These are phyloP conservation scores for Ustilago xerochloae DNA, from an alignment of 1,284 basidiomycete genomes.

Conservation along the genomic window DNA sequence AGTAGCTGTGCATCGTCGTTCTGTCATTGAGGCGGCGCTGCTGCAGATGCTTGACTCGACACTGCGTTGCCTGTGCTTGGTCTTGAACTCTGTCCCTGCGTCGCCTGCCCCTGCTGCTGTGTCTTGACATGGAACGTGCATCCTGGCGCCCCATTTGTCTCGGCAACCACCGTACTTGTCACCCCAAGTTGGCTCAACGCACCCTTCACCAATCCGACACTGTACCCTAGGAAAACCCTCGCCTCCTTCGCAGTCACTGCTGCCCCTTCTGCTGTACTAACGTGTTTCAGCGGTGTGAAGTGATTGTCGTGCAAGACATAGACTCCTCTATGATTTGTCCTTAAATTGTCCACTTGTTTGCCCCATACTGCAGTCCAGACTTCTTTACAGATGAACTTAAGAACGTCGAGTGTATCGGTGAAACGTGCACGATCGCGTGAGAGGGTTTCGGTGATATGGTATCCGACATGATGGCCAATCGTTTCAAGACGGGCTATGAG, in stretches of 20 bases:
- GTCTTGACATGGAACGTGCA: conserved; percentile 61
- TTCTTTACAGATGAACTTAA: conserved; percentile 97
- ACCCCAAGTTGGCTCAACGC: conserved; percentile 57
- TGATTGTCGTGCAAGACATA: conserved; percentile 91
- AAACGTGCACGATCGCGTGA: conserved; percentile 81
- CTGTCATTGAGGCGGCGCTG: no score
- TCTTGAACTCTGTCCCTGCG: background rate
- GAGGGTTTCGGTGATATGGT: conserved; percentile 83
- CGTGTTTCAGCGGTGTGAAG: conserved; percentile 82
- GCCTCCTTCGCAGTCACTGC: conserved; percentile 74
- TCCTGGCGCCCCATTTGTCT: conserved; percentile 52
- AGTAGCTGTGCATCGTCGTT: no score
- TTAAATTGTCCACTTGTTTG: conserved; percentile 92
- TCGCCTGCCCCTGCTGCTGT: conserved; percentile 15
- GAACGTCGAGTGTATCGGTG: conserved; percentile 83
- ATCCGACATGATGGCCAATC: conserved; percentile 87
- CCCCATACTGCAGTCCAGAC: conserved; percentile 88
- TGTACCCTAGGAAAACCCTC: conserved; percentile 51
- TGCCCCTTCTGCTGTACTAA: conserved; percentile 82
- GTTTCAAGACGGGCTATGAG: conserved; percentile 78
- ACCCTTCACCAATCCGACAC: conserved; percentile 55
- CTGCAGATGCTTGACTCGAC: background rate
- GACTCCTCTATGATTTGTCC: conserved; percentile 92
- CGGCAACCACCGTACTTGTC: conserved; percentile 51
- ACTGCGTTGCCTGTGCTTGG: no score